Evolutionary conservation across 306 rosid genomes (phyloP).

Genomic region (Vigna reflexopilosa): DNA sequence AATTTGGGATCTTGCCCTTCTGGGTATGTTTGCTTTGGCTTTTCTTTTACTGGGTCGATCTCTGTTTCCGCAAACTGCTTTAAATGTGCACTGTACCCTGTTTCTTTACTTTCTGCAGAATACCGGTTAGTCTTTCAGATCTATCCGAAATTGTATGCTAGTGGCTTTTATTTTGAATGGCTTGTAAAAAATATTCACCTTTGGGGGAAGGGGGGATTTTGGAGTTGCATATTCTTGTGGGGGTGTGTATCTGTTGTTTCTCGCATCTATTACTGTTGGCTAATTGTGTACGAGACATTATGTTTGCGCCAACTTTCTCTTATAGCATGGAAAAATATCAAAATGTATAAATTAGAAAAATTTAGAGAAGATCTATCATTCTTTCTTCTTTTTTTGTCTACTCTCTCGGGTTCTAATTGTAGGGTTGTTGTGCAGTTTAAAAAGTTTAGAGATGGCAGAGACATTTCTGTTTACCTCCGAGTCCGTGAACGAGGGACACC

Average conservation of each 20-base stretch:
- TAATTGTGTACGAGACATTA: neutral
- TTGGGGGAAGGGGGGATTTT: neutral
- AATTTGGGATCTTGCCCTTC: neutral
- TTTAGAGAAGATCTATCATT: too few species aligned
- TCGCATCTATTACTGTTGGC: neutral
- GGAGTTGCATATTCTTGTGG: too few species aligned
- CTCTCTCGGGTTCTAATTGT: neutral
- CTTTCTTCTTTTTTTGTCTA: too few species aligned
- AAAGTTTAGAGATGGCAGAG: conserved; percentile 57
- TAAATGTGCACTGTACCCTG: neutral
- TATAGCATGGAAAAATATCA: too few species aligned
- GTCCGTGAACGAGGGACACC: conserved; percentile 89
- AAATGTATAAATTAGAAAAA: too few species aligned
- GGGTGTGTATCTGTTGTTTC: too few species aligned
- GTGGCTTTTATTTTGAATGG: neutral
- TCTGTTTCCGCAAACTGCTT: neutral
- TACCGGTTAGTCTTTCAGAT: conserved; percentile 38
- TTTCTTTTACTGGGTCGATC: neutral
- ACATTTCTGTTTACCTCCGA: conserved; percentile 74
- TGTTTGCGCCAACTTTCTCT: neutral
- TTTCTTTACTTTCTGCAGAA: neutral
- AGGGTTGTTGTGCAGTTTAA: conserved; percentile 27
- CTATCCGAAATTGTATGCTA: conserved; percentile 15
- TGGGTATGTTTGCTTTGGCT: neutral
- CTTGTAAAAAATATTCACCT: neutral